Base-by-base conservation (phyloP, 305 asterid genomes). In the Stenogyne calaminthoides region DNA sequence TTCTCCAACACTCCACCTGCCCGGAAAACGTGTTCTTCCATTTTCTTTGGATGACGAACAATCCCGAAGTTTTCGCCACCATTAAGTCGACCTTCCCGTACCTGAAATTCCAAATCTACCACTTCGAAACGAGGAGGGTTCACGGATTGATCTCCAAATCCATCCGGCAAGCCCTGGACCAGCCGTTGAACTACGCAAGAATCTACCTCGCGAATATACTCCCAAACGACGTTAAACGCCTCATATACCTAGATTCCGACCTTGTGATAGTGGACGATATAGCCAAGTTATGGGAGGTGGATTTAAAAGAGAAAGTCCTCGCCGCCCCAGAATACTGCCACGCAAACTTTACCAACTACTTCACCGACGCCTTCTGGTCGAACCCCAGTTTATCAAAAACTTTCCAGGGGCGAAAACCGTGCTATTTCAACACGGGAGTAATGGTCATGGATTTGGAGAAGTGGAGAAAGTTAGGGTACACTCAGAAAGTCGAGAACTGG, bases 341-440 rank as follows among this genome's bases (percentile, higher is more conserved):
- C 0, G 87, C 88, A 0, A 84, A 87, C 73, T 66, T 84, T 14
- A 84, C 85, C 1, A 70, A 64, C 67, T 87, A 87, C 64, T 84
- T 87, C 83, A 84, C 89, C 0, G 69, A 67, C 4, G 57, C 64
- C 6, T 84, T 87, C 67, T 84, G 89, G 91, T 44, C 80, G 0
- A 75, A 76, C 37, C 77, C 72, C 0, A 20, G 59, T 0, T 52
- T 87, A 0, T 32, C 83, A 0, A 18, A 22, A 49, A 71, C 86
- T 0, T 86, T 82, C 58, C 56, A 76, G 52, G 84, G 84, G 9
- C 80, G 87, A 6, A 64, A 49, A 11, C 82, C 91, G 0, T 84
- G 91, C 42, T 87, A 86, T 20, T 86, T 86, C 75, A 86, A 86
- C 76, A 87, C 89, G 6, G 90, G 96, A 0, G 91, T 87, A 2